Conservation (phyloP, 805 yeast genomes). For the Candida berthetii region DNA sequence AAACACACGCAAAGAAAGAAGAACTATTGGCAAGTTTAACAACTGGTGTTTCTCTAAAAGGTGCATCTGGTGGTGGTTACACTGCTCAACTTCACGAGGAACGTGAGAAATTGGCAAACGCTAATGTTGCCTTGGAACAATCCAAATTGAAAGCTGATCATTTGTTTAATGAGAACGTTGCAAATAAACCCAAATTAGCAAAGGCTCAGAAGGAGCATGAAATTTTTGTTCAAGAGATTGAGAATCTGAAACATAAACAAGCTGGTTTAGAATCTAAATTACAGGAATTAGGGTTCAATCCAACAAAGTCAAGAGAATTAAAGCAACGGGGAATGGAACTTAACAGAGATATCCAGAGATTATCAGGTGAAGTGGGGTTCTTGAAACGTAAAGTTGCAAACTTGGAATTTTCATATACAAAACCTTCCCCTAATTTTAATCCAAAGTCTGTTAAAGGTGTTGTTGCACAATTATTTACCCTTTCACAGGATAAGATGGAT, state of each 20-base stretch:
- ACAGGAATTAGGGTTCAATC: conserved; percentile 51
- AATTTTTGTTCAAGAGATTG: conserved; percentile 35
- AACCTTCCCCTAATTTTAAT: conserved; percentile 58
- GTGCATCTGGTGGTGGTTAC: conserved; percentile 72
- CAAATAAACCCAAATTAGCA: conserved; percentile 39
- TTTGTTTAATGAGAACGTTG: conserved; percentile 41
- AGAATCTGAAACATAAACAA: conserved; percentile 31
- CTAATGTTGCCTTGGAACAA: conserved; percentile 52
- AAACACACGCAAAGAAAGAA: conserved; percentile 51
- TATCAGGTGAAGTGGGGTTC: conserved; percentile 42
- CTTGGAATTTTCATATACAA: conserved; percentile 67
- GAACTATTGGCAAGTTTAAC: conserved; percentile 77
- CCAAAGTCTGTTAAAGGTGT: conserved; percentile 71
- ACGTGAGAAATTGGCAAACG: conserved; percentile 46
- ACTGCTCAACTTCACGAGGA: conserved; percentile 61
- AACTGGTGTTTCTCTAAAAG: conserved; percentile 86
- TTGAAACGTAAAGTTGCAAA: conserved; percentile 62
- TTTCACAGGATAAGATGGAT: conserved; percentile 48
- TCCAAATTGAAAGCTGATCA: conserved; percentile 53
- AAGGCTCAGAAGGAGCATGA: conserved; percentile 48
- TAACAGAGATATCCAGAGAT: conserved; percentile 34
- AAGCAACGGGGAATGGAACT: conserved; percentile 38
- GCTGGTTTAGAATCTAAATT: conserved; percentile 35
- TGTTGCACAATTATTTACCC: conserved; percentile 75
- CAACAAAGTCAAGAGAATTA: conserved; percentile 34